Conservation (phyloP, 2,329 filamentous ascomycete genomes). For the Chaetomiaceae sp. region DNA sequence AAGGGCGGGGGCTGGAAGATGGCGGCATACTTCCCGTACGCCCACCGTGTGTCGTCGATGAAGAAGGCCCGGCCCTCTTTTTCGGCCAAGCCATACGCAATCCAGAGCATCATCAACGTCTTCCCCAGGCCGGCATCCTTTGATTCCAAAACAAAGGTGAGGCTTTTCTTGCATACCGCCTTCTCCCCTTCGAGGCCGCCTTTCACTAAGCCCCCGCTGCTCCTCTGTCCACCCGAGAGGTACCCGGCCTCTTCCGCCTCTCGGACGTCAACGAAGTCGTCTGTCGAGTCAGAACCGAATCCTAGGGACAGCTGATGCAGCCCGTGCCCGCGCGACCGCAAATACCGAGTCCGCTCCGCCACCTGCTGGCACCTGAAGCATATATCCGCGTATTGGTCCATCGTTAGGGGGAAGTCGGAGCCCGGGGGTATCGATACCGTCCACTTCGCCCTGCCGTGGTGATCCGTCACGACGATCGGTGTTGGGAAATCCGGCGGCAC, state of each 20-base stretch:
- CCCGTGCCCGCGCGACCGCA: slow-evolving; percentile 38
- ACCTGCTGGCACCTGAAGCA: slow-evolving; percentile 63
- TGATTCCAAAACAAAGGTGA: slow-evolving; percentile 75
- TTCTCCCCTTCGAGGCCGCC: slow-evolving; percentile 35
- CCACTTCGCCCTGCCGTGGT: slow-evolving; percentile 63
- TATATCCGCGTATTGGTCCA: slow-evolving; percentile 64
- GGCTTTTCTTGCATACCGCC: slow-evolving; percentile 60
- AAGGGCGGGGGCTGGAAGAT: slow-evolving; percentile 66
- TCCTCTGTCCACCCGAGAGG: slow-evolving; percentile 47
- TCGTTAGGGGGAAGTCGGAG: slow-evolving; percentile 60
- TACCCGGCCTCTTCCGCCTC: slow-evolving; percentile 64
- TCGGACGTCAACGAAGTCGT: slow-evolving; percentile 70
- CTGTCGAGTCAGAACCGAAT: slow-evolving; percentile 49
- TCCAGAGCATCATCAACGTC: slow-evolving; percentile 75
- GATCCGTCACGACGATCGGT: slow-evolving; percentile 65
- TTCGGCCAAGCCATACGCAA: slow-evolving; percentile 73
- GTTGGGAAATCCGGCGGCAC: slow-evolving; percentile 67
- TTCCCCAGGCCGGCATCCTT: slow-evolving; percentile 71
- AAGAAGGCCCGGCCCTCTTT: slow-evolving; percentile 74
- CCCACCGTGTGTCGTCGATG: slow-evolving; percentile 78
- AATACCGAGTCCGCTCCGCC: slow-evolving; percentile 50
- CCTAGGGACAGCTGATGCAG: slow-evolving; percentile 35
- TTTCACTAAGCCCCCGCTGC: slow-evolving; percentile 17
- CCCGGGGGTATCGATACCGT: slow-evolving; percentile 72
- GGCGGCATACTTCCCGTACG: slow-evolving; percentile 68